These are phyloP conservation scores for Plasmodium blacklocki DNA, from an alignment of 169 alveolate species.

Conservation along the genomic window DNA sequence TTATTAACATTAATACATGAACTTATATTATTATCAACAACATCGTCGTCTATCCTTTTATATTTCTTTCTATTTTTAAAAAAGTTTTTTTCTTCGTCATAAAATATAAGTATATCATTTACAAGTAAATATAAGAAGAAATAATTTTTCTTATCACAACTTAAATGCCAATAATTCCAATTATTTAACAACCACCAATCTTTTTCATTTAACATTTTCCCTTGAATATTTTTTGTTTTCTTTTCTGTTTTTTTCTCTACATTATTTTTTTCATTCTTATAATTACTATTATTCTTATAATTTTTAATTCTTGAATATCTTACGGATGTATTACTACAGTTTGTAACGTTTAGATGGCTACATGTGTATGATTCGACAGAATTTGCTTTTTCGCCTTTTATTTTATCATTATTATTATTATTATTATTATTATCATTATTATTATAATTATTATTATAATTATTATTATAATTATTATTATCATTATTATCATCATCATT, in stretches of 20 bases:
- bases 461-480: too few relatives aligned
- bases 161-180: constrained; percentile 51
- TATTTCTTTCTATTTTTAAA: not conserved
- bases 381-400: too few relatives aligned
- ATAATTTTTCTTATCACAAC: constrained; percentile 8
- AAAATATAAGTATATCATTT: constrained; percentile 30
- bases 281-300: not conserved
- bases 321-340: not conserved
- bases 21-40: too few relatives aligned
- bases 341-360: not conserved
- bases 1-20: too few relatives aligned
- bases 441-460: too few relatives aligned
- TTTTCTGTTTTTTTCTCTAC: constrained; percentile 1
- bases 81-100: constrained; percentile 19
- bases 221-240: not conserved
- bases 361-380: not conserved
- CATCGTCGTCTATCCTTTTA: too few relatives aligned
- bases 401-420: too few relatives aligned
- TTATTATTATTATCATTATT: too few relatives aligned
- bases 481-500: too few relatives aligned
- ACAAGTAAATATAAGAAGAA: constrained; percentile 42
- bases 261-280: not conserved
- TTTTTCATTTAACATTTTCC: constrained; percentile 36
- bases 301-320: too few relatives aligned
- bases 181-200: constrained; percentile 60